Base-by-base conservation (phyloP, 176 grass and related monocot genomes). In the Oryza glumipatula region DNA sequence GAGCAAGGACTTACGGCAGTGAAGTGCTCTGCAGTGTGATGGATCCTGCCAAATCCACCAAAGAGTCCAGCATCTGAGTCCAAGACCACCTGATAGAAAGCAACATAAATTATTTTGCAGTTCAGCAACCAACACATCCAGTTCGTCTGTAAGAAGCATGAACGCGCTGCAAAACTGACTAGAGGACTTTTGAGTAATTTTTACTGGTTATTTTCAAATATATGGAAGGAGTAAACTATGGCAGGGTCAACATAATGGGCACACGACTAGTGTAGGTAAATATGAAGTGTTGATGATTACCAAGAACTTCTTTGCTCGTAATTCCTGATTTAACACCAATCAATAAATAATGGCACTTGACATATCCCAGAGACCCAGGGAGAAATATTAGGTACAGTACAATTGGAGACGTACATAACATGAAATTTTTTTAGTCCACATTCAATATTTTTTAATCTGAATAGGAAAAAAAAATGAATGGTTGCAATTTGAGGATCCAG, bases 21-120 rank as follows among this genome's bases (percentile, higher is more conserved):
- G 82, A 99, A 99, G 88, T 90, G 92, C 46, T 99, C 91, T 39
- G 88, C 90, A 1, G 17, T 76, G 39, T 96, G 94, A 94, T 96
- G 83, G 70, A 99, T 92, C 70, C 94, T 87, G 67, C 85, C 76
- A 71, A 96, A 99, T 81, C 96, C 96, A 69, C 96, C 96, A 79
- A 96, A 99, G n/a, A 89, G 61, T 35, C 79, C 86, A 89, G 92
- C 94, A 47, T 99, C 96, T 3, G 96, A 99, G 86, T 99, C 96
- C 73, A 99, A 82, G 67, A 81, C 91, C 44, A 96, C 88, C 96
- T 99, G 80, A 77, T 74, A 83, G 15, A 84, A 88, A 79, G 80
- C 43, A 38, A 24, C 23, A 85, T 11, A 72, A 11, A 49, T 17
- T 64, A 76, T 84, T 52, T 65, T 73, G 35, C 65, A 82, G 21